Conservation (phyloP, 345 rosid species). For the Lumnitzera littorea region DNA sequence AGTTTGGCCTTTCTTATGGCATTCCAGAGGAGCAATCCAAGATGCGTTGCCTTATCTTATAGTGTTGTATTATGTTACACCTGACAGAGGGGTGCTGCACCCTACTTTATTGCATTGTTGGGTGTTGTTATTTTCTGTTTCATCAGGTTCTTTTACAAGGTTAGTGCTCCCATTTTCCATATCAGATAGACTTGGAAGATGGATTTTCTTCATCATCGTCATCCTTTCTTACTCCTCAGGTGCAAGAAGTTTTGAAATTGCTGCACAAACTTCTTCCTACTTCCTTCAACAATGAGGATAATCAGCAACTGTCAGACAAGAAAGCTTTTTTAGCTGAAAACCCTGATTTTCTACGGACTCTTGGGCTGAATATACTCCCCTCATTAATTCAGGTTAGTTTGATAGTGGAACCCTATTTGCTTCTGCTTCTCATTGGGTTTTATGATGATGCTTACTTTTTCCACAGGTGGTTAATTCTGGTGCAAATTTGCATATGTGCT, state of each 20-base stretch:
- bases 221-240: slow-evolving; percentile 32
- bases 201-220: background rate
- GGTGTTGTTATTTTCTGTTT: too few species aligned
- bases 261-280: slow-evolving; percentile 77
- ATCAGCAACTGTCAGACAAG: slow-evolving; percentile 48
- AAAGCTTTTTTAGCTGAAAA: slow-evolving; percentile 50
- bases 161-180: too few species aligned
- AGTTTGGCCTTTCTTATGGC: too few species aligned
- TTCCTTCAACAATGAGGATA: slow-evolving; percentile 25
- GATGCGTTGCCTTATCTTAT: too few species aligned
- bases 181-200: too few species aligned
- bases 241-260: slow-evolving; percentile 87
- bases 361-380: slow-evolving; percentile 66
- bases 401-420: background rate
- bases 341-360: slow-evolving; percentile 49
- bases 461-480: slow-evolving; percentile 84
- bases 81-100: too few species aligned
- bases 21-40: too few species aligned
- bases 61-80: too few species aligned
- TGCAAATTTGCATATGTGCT: slow-evolving; percentile 64
- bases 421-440: slow-evolving; percentile 11
- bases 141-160: too few species aligned
- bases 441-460: slow-evolving; percentile 8
- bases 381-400: slow-evolving; percentile 63
- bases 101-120: too few species aligned